Conservation (phyloP, 495 filamentous ascomycete genomes). For the Glarea lozoyensis region DNA sequence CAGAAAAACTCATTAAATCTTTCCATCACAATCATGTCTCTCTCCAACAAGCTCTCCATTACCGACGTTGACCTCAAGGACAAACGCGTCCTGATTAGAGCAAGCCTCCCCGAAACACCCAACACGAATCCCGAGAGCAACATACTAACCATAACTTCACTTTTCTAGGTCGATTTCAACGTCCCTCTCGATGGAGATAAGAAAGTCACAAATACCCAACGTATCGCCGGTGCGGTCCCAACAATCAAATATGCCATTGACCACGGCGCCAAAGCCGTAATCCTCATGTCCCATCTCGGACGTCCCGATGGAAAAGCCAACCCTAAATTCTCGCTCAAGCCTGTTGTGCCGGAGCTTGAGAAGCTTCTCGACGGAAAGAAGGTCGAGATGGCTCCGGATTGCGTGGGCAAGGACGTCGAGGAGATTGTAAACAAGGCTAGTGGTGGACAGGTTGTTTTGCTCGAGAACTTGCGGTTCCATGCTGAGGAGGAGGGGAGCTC, state of each 20-base stretch:
- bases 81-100: slow-evolving; percentile 95
- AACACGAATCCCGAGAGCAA: neutral
- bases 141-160: slow-evolving; percentile 2
- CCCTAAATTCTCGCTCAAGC: slow-evolving; percentile 89
- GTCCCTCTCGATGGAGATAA: slow-evolving; percentile 85
- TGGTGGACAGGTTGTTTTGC: slow-evolving; percentile 76
- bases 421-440: slow-evolving; percentile 76
- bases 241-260: slow-evolving; percentile 98
- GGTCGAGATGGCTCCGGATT: slow-evolving; percentile 86
- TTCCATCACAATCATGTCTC: slow-evolving; percentile 65
- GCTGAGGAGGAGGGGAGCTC: slow-evolving; percentile 92
- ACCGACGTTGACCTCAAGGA: slow-evolving; percentile 92
- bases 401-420: slow-evolving; percentile 82
- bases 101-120: slow-evolving; percentile 37
- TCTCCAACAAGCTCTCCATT: slow-evolving; percentile 95
- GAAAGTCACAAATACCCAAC: slow-evolving; percentile 96
- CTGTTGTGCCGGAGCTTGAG: slow-evolving; percentile 85
- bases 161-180: slow-evolving; percentile 91
- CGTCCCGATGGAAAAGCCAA: slow-evolving; percentile 86
- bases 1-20: neutral
- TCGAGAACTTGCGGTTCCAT: slow-evolving; percentile 98
- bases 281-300: slow-evolving; percentile 98
- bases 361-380: slow-evolving; percentile 69
- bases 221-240: slow-evolving; percentile 93
- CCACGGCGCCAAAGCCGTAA: slow-evolving; percentile 85